Percentiles rank a stretch among this genome's conserved stretches.
These are phyloP conservation scores for Diaporthe vaccinii DNA, from an alignment of 2,329 filamentous ascomycete genomes.

Conservation along the genomic window DNA sequence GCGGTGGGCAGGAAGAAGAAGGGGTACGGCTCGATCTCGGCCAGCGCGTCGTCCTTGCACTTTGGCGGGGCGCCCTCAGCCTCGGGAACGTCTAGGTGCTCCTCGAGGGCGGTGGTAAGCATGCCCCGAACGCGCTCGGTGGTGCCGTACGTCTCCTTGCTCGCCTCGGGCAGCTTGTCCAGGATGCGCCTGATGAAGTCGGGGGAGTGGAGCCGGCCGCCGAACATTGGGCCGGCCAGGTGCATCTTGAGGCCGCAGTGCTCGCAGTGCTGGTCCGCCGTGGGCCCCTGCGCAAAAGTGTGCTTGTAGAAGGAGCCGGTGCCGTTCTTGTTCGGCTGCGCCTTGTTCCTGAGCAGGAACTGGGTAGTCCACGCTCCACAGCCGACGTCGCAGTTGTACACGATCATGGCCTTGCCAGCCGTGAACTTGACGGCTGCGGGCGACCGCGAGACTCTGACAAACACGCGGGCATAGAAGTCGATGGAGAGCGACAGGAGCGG, in stretches of 20 bases:
- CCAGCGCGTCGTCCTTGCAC: conserved; percentile 64
- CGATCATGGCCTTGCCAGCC: conserved; percentile 90
- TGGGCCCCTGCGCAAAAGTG: conserved; percentile 78
- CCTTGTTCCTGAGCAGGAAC: conserved; percentile 78
- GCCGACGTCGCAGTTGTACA: conserved; percentile 90
- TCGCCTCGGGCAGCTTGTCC: conserved; percentile 75
- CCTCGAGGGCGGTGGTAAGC: conserved; percentile 89
- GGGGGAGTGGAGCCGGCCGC: conserved; percentile 86
- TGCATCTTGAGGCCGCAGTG: conserved; percentile 92
- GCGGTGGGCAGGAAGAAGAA: conserved; percentile 88
- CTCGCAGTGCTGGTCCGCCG: conserved; percentile 75
- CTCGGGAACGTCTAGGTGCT: conserved; percentile 61
- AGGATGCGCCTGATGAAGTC: conserved; percentile 87
- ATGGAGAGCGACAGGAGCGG: conserved; percentile 93
- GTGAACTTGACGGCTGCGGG: conserved; percentile 91
- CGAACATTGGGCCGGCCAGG: conserved; percentile 94
- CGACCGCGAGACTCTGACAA: conserved; percentile 84
- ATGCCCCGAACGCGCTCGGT: conserved; percentile 88
- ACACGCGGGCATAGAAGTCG: conserved; percentile 93
- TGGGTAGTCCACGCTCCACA: conserved; percentile 95
- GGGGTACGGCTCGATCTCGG: conserved; percentile 78
- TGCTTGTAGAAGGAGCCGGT: conserved; percentile 82
- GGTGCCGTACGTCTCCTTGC: conserved; percentile 82
- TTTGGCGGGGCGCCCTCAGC: conserved; percentile 29
- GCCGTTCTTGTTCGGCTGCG: conserved; percentile 78